Evolutionary conservation across 768 basidiomycete genomes (phyloP), one percentile per base, ranked within the genome.

Genomic region (Rossbeevera mucosa): DNA sequence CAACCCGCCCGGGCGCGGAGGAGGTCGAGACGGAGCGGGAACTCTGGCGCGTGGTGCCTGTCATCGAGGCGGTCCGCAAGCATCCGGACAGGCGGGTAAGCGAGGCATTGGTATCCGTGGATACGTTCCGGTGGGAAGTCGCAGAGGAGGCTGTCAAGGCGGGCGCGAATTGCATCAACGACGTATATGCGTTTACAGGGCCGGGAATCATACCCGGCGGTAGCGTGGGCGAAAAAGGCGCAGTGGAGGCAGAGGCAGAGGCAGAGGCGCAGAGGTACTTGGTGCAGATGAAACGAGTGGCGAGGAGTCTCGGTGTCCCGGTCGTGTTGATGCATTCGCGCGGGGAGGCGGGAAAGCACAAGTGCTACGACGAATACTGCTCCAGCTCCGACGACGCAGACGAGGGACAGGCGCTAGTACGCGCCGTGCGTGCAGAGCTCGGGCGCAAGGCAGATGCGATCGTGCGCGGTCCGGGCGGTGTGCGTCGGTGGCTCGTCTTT

Each of bases 291-390:
- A 81, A 85, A 51, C 57, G 64, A 18, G 65, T 83, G 21, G 83
- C 86, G 29, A 77, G 83, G 38, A 72, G 80, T 24, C 71, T 82
- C 31, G 80, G 78, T 4, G 87, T 88, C 1, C 94, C 94, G 1
- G 85, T 94, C 47, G 73, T 97, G 7, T 70, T 97, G 51, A 96
- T 96, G 94, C 95, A 98, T 69, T 92, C 91, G 0, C 76, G 93
- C 3, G 94, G 91, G 0, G 87, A 90, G 54, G 88, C 91, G 0
- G 82, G 85, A n/a, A 59, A 74, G 56, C 79, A 93, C 74, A 90
- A 90, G 71, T 76, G 84, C 55, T 85, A 85, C 59, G 61, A 59
- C 14, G 59, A 48, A 50, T 80, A 85, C 63, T 67, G 68, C 22
- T 74, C 72, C 26, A 66, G 65, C 9, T 81, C 31, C 16, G n/a